Conservation (phyloP, 176 grass and related monocot species). For the Metroxylon sagu region DNA sequence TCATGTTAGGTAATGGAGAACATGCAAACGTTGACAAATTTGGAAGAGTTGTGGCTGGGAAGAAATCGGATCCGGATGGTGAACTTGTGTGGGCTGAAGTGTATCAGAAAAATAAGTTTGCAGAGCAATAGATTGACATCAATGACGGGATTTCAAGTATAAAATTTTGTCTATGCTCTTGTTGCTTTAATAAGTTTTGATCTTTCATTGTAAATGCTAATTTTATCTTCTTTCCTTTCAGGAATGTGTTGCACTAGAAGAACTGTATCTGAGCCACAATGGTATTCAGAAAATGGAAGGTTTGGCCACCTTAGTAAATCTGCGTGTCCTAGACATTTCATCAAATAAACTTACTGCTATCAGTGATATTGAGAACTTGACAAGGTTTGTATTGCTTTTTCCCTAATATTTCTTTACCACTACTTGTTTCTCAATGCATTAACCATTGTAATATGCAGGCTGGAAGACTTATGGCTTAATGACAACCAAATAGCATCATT, state of each 20-base stretch:
- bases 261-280: slow-evolving; percentile 93
- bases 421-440: slow-evolving; percentile 11
- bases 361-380: slow-evolving; percentile 59
- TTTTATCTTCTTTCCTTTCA: slow-evolving; percentile 26
- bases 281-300: slow-evolving; percentile 96
- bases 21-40: slow-evolving; percentile 62
- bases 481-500: slow-evolving; percentile 95
- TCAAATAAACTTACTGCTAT: slow-evolving; percentile 76
- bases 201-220: not conserved
- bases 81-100: slow-evolving; percentile 81
- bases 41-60: slow-evolving; percentile 86
- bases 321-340: slow-evolving; percentile 82
- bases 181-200: not conserved
- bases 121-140: slow-evolving; percentile 86
- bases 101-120: slow-evolving; percentile 84
- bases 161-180: not conserved
- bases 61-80: slow-evolving; percentile 70
- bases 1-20: slow-evolving; percentile 82
- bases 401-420: not conserved
- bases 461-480: slow-evolving; percentile 98
- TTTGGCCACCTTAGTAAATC: slow-evolving; percentile 70
- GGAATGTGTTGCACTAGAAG: slow-evolving; percentile 72
- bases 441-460: slow-evolving; percentile 24
- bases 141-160: slow-evolving; percentile 82
- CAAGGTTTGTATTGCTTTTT: slow-evolving; percentile 37